phyloP scores from a whole-genome alignment of 176 grass and related monocot genomes.

The Triticum dicoccoides region DNA sequence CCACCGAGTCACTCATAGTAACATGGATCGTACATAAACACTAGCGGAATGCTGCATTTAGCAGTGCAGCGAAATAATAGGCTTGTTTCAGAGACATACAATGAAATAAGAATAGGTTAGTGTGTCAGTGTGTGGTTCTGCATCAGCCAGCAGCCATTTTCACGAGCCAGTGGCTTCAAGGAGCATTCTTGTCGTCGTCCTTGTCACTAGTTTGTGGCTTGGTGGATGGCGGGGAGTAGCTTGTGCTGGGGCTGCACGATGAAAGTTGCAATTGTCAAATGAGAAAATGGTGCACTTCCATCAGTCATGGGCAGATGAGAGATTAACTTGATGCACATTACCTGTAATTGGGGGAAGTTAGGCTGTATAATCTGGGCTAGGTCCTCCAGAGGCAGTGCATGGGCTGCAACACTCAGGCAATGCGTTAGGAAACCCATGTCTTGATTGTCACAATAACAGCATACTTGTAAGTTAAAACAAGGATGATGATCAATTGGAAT shows the following conservation, averaged over 20 bases:
- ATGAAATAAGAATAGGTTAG: background rate
- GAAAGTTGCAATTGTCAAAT: slow-evolving; percentile 3
- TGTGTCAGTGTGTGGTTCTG: background rate
- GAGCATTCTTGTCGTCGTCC: slow-evolving; percentile 31
- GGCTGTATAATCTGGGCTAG: slow-evolving; percentile 90
- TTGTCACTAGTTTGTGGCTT: slow-evolving; percentile 54
- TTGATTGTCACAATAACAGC: background rate
- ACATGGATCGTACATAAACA: background rate
- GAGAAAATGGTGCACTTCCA: background rate
- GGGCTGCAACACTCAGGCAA: slow-evolving; percentile 42
- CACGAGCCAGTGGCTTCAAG: slow-evolving; percentile 21
- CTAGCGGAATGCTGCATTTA: background rate
- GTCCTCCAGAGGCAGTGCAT: slow-evolving; percentile 52
- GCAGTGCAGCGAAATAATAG: background rate
- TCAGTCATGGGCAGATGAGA: background rate
- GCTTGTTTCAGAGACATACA: background rate
- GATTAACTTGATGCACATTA: background rate
- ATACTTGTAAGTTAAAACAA: background rate
- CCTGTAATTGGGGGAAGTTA: slow-evolving; percentile 91
- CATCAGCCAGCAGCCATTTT: background rate
- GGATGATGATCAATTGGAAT: background rate
- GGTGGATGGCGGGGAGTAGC: slow-evolving; percentile 78
- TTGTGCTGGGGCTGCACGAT: slow-evolving; percentile 66
- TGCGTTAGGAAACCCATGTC: background rate
- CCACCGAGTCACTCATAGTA: background rate